phyloP scores from a whole-genome alignment of 1,139 yeast genomes.

The Nakaseomyces kungkrabaensis region DNA sequence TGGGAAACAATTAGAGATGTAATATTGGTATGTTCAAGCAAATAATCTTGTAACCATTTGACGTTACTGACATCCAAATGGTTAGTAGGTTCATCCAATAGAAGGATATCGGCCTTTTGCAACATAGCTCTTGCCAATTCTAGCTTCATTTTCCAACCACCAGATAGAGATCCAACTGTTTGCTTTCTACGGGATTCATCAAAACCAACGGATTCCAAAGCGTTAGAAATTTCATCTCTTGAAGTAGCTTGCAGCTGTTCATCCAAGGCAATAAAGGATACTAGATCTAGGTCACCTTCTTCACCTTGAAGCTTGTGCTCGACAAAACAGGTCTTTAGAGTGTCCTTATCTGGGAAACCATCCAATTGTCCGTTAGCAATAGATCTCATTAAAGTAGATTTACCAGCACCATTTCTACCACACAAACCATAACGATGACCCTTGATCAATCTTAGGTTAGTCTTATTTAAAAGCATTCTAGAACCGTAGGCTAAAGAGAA shows the following conservation, averaged over 20 bases:
- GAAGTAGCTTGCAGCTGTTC: constrained; percentile 61
- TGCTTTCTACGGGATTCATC: constrained; percentile 82
- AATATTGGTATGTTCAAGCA: constrained; percentile 70
- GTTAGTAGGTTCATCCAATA: constrained; percentile 97
- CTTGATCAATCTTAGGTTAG: constrained; percentile 73
- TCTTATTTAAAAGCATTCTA: constrained; percentile 90
- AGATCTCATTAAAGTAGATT: constrained; percentile 93
- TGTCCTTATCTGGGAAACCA: constrained; percentile 89
- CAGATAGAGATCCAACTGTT: constrained; percentile 88
- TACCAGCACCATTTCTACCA: constrained; percentile 99
- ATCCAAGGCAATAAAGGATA: constrained; percentile 82
- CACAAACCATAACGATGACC: constrained; percentile 97
- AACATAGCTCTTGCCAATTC: constrained; percentile 98
- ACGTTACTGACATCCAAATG: constrained; percentile 94
- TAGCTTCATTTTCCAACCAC: constrained; percentile 99
- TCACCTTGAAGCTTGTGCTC: constrained; percentile 96
- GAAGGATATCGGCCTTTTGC: constrained; percentile 90
- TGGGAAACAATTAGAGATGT: constrained; percentile 94
- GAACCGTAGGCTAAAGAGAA: constrained; percentile 96
- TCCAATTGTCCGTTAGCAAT: constrained; percentile 95
- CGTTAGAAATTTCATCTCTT: constrained; percentile 60
- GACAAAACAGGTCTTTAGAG: constrained; percentile 87
- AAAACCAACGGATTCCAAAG: constrained; percentile 80
- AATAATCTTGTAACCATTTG: constrained; percentile 85
- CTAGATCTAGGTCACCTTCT: constrained; percentile 85